phyloP scores from a whole-genome alignment of 164 flowering plant genomes.

The Aristolochia californica region DNA sequence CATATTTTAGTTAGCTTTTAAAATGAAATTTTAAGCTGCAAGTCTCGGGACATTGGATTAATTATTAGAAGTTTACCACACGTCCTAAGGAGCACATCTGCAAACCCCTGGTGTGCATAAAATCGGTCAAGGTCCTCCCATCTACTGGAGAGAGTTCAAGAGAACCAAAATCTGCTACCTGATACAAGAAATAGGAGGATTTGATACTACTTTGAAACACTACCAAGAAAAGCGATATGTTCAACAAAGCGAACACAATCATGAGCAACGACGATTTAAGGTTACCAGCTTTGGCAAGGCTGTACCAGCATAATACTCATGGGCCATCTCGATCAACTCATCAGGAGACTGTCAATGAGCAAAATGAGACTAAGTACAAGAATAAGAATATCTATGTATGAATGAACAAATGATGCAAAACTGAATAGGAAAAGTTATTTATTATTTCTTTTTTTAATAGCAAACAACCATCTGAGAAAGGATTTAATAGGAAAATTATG shows the following conservation, averaged over 20 bases:
- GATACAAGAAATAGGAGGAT: conserved; percentile 9
- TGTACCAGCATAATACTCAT: conserved; percentile 67
- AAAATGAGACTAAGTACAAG: conserved; percentile 7
- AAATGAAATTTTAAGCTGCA: too few species aligned
- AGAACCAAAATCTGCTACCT: conserved; percentile 97
- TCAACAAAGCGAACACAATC: neutral
- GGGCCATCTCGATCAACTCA: conserved; percentile 91
- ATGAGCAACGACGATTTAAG: neutral
- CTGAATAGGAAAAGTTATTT: too few species aligned
- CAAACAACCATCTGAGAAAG: neutral
- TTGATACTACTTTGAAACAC: conserved; percentile 8
- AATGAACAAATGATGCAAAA: too few species aligned
- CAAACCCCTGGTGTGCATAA: conserved; percentile 95
- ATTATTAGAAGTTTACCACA: conserved; percentile 44
- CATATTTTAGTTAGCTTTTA: too few species aligned
- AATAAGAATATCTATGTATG: too few species aligned
- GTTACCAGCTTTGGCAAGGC: conserved; percentile 91
- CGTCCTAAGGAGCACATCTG: conserved; percentile 78
- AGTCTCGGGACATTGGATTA: too few species aligned
- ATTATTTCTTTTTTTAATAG: neutral
- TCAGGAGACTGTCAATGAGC: conserved; percentile 50
- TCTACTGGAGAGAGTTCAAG: conserved; percentile 98
- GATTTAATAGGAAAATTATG: too few species aligned
- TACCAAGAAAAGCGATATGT: neutral
- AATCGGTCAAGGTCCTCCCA: conserved; percentile 94